These are phyloP conservation scores for Auxenochlorella pyrenoidosa DNA, from an alignment of 139 green algal species.

Conservation along the genomic window DNA sequence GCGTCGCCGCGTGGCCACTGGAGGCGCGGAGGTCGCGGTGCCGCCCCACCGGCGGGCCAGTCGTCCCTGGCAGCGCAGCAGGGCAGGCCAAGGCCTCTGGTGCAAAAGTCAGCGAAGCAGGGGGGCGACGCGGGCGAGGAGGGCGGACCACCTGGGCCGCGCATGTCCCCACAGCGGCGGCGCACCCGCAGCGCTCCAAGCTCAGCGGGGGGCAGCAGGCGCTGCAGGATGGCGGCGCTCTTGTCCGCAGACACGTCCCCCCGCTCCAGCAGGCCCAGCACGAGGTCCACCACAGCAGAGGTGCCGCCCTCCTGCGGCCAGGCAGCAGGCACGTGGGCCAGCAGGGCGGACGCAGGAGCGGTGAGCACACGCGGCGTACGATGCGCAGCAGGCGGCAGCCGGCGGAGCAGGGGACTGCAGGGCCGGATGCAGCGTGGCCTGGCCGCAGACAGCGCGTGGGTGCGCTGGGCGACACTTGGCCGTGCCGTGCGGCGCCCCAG, in stretches of 20 bases:
- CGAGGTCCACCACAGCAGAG: not conserved
- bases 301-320: not conserved
- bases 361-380: too few species aligned
- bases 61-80: not conserved
- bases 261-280: not conserved
- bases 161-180: too few species aligned
- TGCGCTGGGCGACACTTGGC: too few species aligned
- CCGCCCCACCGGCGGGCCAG: not conserved
- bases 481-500: too few species aligned
- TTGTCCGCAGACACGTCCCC: not conserved
- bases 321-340: not conserved
- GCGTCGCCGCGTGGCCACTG: too few species aligned
- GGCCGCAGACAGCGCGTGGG: too few species aligned
- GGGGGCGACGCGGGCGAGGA: too few species aligned
- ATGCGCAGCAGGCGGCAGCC: not conserved
- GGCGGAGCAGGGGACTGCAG: too few species aligned
- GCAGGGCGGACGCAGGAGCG: not conserved
- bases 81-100: too few species aligned
- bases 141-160: too few species aligned
- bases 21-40: too few species aligned
- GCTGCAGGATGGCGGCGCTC: constrained; percentile 1
- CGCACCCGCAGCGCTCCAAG: not conserved
- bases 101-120: not conserved
- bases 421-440: too few species aligned
- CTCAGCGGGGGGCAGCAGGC: not conserved